Conservation (phyloP, 805 yeast genomes). For the Sungouiozyma intestinalis region DNA sequence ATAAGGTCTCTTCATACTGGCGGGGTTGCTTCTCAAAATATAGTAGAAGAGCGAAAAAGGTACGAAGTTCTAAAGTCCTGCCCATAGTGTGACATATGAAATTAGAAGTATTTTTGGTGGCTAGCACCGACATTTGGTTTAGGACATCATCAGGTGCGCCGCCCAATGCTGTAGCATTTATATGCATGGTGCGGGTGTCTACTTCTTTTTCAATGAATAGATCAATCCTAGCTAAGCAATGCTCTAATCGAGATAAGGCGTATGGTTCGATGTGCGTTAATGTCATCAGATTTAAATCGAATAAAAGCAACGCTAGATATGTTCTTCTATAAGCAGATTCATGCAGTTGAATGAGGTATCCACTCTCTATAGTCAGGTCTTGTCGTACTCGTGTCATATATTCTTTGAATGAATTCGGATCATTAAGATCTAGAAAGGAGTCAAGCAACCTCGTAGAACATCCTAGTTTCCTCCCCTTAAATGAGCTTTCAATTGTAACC, state of each 20-base stretch:
- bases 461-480: constrained; percentile 19
- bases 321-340: constrained; percentile 17
- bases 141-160: constrained; percentile 2
- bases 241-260: constrained; percentile 11
- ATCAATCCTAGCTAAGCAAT: constrained; percentile 10
- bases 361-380: constrained; percentile 7
- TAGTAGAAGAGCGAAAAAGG: constrained; percentile 19
- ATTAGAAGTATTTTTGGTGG: constrained; percentile 9
- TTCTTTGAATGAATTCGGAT: constrained; percentile 10
- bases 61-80: constrained; percentile 16
- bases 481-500: constrained; percentile 17
- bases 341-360: constrained; percentile 10
- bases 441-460: constrained; percentile 8
- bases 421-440: constrained; percentile 13
- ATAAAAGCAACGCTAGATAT: constrained; percentile 15
- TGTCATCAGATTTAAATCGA: constrained; percentile 16
- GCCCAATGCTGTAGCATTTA: neutral
- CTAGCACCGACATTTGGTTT: constrained; percentile 4
- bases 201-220: constrained; percentile 11
- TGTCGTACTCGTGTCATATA: constrained; percentile 15
- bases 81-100: constrained; percentile 20
- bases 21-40: constrained; percentile 17
- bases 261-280: constrained; percentile 11
- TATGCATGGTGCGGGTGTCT: neutral
- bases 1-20: constrained; percentile 4